Conservation (phyloP, 768 basidiomycete genomes). For the Boletus coccyginus region DNA sequence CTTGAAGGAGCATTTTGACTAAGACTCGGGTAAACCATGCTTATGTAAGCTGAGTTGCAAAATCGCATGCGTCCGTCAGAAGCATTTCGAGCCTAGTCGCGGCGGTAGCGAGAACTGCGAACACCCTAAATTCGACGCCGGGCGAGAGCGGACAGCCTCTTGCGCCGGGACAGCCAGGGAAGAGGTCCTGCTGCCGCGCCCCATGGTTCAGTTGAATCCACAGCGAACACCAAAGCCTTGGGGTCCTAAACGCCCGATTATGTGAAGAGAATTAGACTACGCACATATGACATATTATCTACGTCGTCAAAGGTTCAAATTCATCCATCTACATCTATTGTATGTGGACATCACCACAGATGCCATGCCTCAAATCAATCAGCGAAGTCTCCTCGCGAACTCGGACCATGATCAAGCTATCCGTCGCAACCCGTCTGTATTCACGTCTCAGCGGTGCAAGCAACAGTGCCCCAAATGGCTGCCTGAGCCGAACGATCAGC, state of each 20-base stretch:
- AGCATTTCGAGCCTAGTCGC: no score
- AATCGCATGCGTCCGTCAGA: no score
- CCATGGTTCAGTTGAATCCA: slow-evolving; percentile 8
- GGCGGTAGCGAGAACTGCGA: slow-evolving; percentile 22
- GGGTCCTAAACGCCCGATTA: slow-evolving; percentile 37
- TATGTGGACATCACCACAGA: not conserved
- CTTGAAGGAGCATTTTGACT: no score
- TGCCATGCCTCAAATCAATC: not conserved
- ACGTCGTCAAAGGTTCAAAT: no score
- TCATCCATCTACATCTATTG: not conserved
- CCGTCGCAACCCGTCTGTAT: not conserved
- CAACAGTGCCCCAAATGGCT: slow-evolving; percentile 4
- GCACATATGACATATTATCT: no score
- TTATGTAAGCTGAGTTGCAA: no score
- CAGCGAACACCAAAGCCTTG: slow-evolving; percentile 49
- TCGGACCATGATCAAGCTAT: not conserved
- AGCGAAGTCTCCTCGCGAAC: not conserved
- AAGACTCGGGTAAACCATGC: no score
- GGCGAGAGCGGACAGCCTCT: slow-evolving; percentile 20
- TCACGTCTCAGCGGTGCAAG: not conserved
- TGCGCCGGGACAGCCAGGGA: slow-evolving; percentile 21
- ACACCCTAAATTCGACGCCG: slow-evolving; percentile 17
- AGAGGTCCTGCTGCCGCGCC: slow-evolving; percentile 10
- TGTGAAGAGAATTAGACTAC: no score
- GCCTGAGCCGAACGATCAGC: not conserved